Evolutionary conservation across 1,284 basidiomycete genomes (phyloP).

Genomic region (Microbotryum intermedium): DNA sequence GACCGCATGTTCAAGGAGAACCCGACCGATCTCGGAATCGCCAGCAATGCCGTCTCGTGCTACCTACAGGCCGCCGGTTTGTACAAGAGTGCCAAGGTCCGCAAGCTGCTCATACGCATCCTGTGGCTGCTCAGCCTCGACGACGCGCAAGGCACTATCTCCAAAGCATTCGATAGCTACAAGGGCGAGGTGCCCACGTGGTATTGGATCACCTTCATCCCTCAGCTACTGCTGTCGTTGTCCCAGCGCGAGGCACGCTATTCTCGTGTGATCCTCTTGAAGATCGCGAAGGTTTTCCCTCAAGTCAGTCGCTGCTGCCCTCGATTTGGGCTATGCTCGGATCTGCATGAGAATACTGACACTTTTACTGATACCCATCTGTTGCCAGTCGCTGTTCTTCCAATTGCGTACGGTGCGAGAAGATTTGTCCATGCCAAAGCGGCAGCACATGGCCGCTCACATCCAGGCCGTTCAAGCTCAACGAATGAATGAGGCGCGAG

Average conservation of each 20-base stretch:
- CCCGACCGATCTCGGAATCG: constrained; percentile 59
- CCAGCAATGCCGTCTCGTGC: constrained; percentile 89
- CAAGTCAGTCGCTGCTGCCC: constrained; percentile 53
- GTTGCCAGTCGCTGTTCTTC: constrained; percentile 80
- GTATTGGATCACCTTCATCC: constrained; percentile 98
- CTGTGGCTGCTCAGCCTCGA: constrained; percentile 96
- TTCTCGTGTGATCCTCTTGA: constrained; percentile 78
- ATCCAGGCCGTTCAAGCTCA: constrained; percentile 3
- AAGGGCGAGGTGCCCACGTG: constrained; percentile 94
- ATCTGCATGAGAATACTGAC: constrained; percentile 6
- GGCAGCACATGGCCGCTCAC: constrained; percentile 32
- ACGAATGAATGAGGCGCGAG: constrained; percentile 13
- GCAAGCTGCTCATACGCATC: constrained; percentile 82
- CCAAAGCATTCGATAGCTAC: constrained; percentile 88
- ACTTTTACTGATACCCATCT: neutral
- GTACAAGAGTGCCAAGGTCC: constrained; percentile 90
- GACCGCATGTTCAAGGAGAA: constrained; percentile 80
- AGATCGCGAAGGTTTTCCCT: constrained; percentile 85
- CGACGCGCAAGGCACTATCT: constrained; percentile 64
- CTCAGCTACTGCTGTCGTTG: constrained; percentile 85
- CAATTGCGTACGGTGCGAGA: constrained; percentile 84
- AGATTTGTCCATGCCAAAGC: constrained; percentile 55
- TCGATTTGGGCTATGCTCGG: neutral
- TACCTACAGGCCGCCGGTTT: constrained; percentile 95
- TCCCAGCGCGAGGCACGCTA: constrained; percentile 88